Conservation (phyloP, 2,329 filamentous ascomycete genomes). For the Cladosporium sp. region DNA sequence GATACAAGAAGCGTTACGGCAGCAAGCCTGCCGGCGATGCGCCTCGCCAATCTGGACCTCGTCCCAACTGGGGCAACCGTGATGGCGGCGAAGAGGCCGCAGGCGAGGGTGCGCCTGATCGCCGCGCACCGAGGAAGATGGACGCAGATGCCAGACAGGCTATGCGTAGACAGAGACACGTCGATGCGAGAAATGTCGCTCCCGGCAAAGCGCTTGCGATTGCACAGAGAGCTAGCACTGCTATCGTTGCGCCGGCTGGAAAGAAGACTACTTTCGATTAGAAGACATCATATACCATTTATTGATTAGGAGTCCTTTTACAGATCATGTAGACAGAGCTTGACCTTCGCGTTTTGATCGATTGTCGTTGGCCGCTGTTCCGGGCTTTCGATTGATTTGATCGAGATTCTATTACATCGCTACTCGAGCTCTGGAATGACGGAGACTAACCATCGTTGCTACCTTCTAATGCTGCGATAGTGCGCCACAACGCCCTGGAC, state of each 20-base stretch:
- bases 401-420: too few relatives aligned
- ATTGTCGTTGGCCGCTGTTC: too few relatives aligned
- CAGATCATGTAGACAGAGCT: too few relatives aligned
- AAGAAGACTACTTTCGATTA: slow-evolving; percentile 82
- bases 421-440: too few relatives aligned
- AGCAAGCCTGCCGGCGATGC: slow-evolving; percentile 42
- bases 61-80: background rate
- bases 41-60: slow-evolving; percentile 21
- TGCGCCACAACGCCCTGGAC: too few relatives aligned
- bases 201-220: slow-evolving; percentile 48
- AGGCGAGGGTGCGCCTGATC: slow-evolving; percentile 31
- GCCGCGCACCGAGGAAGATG: slow-evolving; percentile 34
- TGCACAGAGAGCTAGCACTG: slow-evolving; percentile 69
- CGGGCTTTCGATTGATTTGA: too few relatives aligned
- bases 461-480: too few relatives aligned
- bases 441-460: too few relatives aligned
- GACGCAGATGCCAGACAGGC: slow-evolving; percentile 38
- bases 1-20: slow-evolving; percentile 93
- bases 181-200: slow-evolving; percentile 48
- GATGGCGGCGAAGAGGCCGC: slow-evolving; percentile 29
- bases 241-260: slow-evolving; percentile 75
- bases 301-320: too few relatives aligned
- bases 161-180: slow-evolving; percentile 40
- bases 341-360: too few relatives aligned
- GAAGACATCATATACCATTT: background rate